A percentile compares a stretch with the other conserved stretches of the same genome.
These are phyloP conservation scores for Fagopyrum tataricum DNA, from an alignment of 148 eudicot species.

Conservation along the genomic window DNA sequence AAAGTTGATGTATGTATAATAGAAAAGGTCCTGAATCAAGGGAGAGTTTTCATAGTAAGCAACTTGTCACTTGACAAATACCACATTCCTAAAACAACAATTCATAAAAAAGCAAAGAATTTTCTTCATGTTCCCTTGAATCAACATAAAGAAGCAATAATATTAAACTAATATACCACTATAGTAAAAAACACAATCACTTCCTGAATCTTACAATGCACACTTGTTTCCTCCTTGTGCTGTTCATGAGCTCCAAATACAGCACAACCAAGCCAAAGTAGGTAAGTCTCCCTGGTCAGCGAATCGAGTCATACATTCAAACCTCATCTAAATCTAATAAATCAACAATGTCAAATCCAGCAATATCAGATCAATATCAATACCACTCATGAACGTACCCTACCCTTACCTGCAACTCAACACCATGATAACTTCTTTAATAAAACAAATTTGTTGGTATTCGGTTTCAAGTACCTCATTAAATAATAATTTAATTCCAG, in stretches of 20 bases:
- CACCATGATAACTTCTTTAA: no score
- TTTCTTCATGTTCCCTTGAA: conserved; percentile 5
- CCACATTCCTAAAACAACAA: conserved; percentile 1
- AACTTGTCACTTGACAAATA: neutral
- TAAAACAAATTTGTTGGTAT: no score
- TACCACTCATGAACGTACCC: no score
- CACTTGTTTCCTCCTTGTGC: neutral
- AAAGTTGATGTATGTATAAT: no score
- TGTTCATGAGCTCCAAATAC: neutral
- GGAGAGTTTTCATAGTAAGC: neutral
- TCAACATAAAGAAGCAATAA: neutral
- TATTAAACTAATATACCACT: conserved; percentile 1
- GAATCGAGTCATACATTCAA: no score
- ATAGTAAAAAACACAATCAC: neutral
- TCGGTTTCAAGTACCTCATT: neutral
- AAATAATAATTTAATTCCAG: conserved; percentile 85
- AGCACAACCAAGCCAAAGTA: neutral
- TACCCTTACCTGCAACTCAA: no score
- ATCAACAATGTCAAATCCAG: no score
- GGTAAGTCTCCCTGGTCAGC: no score
- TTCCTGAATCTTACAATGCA: neutral
- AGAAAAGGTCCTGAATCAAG: no score
- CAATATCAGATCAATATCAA: no score
- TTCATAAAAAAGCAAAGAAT: conserved; percentile 9
- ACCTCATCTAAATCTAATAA: no score